Conservation (phyloP, 208 protist species). For the Leishmania major region DNA sequence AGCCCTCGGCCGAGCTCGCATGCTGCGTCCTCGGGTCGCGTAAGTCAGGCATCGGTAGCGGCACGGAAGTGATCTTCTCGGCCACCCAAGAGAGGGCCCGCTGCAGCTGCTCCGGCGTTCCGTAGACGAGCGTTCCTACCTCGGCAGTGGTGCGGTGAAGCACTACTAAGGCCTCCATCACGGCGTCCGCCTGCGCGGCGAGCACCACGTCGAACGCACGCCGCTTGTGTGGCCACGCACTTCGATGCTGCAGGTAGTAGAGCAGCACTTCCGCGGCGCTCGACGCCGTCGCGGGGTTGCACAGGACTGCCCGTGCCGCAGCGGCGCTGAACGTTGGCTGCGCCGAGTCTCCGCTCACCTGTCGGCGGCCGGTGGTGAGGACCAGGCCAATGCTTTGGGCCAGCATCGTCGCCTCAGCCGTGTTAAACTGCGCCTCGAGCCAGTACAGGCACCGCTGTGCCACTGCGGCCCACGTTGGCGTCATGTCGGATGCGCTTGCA, state of each 20-base stretch:
- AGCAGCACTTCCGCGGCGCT: constrained; percentile 2
- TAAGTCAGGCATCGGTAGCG: background rate
- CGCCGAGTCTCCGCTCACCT: background rate
- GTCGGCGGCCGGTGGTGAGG: background rate
- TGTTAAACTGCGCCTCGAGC: constrained; percentile 31
- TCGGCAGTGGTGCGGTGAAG: constrained; percentile 22
- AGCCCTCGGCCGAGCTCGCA: background rate
- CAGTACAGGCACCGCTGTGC: constrained; percentile 29
- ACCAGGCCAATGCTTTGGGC: background rate
- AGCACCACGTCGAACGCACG: constrained; percentile 16
- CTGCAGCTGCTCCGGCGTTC: constrained; percentile 24
- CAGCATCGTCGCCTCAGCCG: constrained; percentile 4
- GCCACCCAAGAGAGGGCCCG: constrained; percentile 27
- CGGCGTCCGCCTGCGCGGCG: constrained; percentile 19
- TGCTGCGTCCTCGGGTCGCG: background rate
- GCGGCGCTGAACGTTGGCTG: background rate
- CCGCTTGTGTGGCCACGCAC: constrained; percentile 1
- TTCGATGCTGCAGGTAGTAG: constrained; percentile 9
- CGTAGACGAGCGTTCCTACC: constrained; percentile 19
- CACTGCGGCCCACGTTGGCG: constrained; percentile 3
- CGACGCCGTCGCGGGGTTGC: background rate
- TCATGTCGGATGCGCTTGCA: background rate
- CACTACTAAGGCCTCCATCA: constrained; percentile 3
- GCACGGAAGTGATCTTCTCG: constrained; percentile 2
- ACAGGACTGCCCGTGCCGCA: background rate